Percentiles rank a stretch among this genome's conserved stretches.
These are phyloP conservation scores for Jackrogersella multiformis DNA, from an alignment of 495 filamentous ascomycete genomes.

Conservation along the genomic window DNA sequence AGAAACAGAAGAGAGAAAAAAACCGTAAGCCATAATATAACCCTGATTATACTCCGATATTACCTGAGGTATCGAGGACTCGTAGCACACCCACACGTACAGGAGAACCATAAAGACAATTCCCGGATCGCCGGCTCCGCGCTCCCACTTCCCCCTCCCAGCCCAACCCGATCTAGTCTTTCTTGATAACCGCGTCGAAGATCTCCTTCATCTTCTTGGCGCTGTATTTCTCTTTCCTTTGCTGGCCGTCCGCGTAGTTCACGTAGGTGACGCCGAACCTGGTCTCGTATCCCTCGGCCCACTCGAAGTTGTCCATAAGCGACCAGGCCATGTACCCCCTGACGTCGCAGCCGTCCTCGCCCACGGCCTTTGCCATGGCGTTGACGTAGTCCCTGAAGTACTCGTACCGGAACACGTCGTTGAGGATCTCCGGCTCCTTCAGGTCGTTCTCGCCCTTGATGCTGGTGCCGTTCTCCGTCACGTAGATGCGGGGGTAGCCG, in stretches of 20 bases:
- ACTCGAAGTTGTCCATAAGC: conserved; percentile 78
- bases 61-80: conserved; percentile 40
- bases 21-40: conserved; percentile 16
- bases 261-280: conserved; percentile 82
- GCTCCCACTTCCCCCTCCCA: neutral
- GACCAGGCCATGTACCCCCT: conserved; percentile 82
- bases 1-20: no score
- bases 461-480: conserved; percentile 84
- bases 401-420: conserved; percentile 78
- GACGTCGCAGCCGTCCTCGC: conserved; percentile 75
- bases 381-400: conserved; percentile 79
- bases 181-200: conserved; percentile 67
- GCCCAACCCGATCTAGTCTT: no score
- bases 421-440: conserved; percentile 69
- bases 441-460: conserved; percentile 82
- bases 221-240: conserved; percentile 81
- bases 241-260: conserved; percentile 77
- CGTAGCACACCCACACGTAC: conserved; percentile 9
- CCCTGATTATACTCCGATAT: conserved; percentile 39
- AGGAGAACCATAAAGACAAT: neutral
- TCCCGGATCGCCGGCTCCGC: conserved; percentile 5
- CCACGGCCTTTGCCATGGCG: conserved; percentile 73
- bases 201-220: conserved; percentile 70
- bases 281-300: conserved; percentile 85
- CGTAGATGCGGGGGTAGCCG: conserved; percentile 76